Base-by-base conservation (phyloP, 495 filamentous ascomycete genomes). In the Xanthoparmelia taractica region DNA sequence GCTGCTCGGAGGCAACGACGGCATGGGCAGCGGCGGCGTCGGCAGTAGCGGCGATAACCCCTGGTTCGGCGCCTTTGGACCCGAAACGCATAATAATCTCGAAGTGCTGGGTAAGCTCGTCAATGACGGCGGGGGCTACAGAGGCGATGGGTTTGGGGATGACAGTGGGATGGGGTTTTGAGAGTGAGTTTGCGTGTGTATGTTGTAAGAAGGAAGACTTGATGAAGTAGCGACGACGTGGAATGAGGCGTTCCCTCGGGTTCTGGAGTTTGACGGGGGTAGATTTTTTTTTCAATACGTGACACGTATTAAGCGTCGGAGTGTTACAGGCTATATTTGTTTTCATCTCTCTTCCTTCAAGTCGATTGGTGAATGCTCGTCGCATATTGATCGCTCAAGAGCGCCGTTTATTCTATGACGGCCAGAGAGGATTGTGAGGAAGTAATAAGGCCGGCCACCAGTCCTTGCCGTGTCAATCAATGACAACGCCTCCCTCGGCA, bases 1-100 rank as follows among this genome's bases (percentile, higher is more conserved):
- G 12, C 68, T 80, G 41, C 67, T 78, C 2, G 70, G 73, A 13
- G n/a, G n/a, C n/a, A 55, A 65, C 17, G 41, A 47, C 47, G 55
- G 58, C 18, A 43, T 38, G 15, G 64, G 61, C 4, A 57, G 54
- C 15, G n/a, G n/a, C n/a, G n/a, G n/a, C n/a, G n/a, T n/a, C n/a
- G n/a, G n/a, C n/a, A n/a, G n/a, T n/a, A n/a, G n/a, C n/a, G 50
- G 47, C 17, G 59, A 60, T n/a, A 27, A 47, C 36, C 41, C 63
- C 18, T 66, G 66, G 64, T 69, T 65, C 15, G 64, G 64, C 56
- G 50, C 56, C 37, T 63, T 70, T 40, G 68, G 63, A 4, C 63
- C 63, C 4, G 67, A 68, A 36, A 65, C 64, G 37, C 59, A 67
- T 8, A 65, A 65, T 17, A 68, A 58, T 33, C 60, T 70, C 15